Evolutionary conservation across 2,329 filamentous ascomycete species (phyloP).

Genomic region (Colletotrichum sp.): DNA sequence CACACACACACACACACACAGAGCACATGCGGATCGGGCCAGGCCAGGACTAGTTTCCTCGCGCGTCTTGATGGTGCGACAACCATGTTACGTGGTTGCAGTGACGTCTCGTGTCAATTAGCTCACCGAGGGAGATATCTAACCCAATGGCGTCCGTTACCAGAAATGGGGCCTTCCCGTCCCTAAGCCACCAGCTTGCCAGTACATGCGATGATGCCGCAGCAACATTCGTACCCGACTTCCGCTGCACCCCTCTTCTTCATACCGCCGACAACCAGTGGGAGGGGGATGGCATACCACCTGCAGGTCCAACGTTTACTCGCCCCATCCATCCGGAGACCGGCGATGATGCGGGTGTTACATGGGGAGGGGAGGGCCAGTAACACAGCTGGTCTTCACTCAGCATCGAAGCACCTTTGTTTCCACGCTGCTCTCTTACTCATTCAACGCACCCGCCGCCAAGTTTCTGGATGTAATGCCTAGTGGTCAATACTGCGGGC

Average conservation of each 20-base stretch:
- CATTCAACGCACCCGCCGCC: neutral
- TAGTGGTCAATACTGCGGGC: constrained; percentile 36
- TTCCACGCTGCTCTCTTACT: neutral
- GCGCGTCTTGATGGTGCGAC: neutral
- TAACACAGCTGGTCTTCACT: neutral
- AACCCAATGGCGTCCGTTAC: neutral
- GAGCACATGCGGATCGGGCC: neutral
- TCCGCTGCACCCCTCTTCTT: neutral
- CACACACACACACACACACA: neutral
- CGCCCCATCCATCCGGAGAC: neutral
- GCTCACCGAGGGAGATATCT: neutral
- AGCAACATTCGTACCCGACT: neutral
- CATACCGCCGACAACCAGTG: neutral
- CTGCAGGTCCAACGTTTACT: neutral
- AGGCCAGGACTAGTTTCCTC: neutral
- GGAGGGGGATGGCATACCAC: neutral
- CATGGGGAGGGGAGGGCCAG: neutral
- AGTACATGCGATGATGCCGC: neutral
- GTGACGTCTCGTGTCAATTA: neutral
- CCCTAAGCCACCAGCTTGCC: neutral
- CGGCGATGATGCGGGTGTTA: neutral
- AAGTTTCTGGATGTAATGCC: neutral
- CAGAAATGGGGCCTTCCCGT: neutral
- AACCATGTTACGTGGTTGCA: neutral
- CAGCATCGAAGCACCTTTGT: neutral